Evolutionary conservation across 139 green algal genomes (phyloP).

Genomic region (Picochlorum costavermella): DNA sequence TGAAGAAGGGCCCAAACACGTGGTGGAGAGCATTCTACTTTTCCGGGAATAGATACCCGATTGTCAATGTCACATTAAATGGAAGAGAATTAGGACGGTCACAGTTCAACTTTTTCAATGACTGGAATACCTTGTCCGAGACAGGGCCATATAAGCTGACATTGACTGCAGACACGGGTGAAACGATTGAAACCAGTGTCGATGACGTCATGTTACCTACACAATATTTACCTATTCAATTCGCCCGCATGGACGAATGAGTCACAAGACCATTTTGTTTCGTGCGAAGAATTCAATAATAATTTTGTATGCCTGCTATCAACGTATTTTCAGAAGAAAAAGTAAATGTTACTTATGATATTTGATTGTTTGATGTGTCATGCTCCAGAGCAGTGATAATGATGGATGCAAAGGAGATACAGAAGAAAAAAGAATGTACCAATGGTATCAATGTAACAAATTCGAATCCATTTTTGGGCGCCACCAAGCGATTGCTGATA

Average conservation of each 20-base stretch:
- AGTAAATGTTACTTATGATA: too few species aligned
- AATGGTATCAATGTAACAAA: too few species aligned
- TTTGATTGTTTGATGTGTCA: too few species aligned
- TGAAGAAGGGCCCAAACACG: conserved; percentile 13
- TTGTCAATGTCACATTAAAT: conserved; percentile 1
- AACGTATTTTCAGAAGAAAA: too few species aligned
- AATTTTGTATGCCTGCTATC: too few species aligned
- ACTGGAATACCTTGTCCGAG: background rate
- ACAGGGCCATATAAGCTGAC: background rate
- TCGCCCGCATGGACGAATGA: background rate
- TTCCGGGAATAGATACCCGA: conserved; percentile 3
- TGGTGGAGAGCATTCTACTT: conserved; percentile 20
- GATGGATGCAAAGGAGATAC: too few species aligned
- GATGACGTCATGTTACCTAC: background rate
- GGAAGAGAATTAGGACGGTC: conserved; percentile 2
- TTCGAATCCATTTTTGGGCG: too few species aligned
- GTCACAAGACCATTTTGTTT: too few species aligned
- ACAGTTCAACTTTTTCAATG: conserved; percentile 6
- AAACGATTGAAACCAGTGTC: background rate
- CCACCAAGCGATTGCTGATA: too few species aligned
- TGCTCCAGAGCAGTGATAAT: too few species aligned
- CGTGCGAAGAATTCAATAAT: too few species aligned
- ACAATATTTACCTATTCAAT: background rate
- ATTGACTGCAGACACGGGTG: background rate
- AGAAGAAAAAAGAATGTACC: too few species aligned